A percentile compares a stretch with the other conserved stretches of the same genome.
phyloP scores from a whole-genome alignment of 352 stramenopile species.

The Pythium dissotocum region DNA sequence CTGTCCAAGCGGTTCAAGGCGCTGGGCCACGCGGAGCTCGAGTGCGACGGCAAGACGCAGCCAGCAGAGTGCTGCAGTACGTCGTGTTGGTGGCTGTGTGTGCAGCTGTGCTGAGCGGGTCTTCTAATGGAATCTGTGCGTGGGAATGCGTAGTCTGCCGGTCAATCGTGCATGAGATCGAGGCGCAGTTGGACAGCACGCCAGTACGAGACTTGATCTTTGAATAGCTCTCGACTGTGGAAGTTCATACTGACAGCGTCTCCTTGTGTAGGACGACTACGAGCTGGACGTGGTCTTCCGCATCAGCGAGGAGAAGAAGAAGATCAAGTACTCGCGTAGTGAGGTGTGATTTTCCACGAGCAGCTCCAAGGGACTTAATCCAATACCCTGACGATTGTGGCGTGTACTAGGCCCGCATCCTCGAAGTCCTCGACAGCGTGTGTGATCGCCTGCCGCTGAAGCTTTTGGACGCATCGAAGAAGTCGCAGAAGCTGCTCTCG shows the following conservation, averaged over 20 bases:
- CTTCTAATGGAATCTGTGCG: background rate
- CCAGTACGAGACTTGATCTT: constrained; percentile 25
- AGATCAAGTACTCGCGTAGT: constrained; percentile 81
- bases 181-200: constrained; percentile 79
- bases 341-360: constrained; percentile 36
- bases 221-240: too few relatives aligned
- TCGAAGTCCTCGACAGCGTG: constrained; percentile 81
- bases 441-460: constrained; percentile 55
- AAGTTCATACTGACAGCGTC: background rate
- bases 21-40: constrained; percentile 55
- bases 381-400: background rate
- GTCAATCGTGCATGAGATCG: constrained; percentile 81
- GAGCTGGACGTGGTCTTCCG: constrained; percentile 85
- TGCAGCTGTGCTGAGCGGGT: background rate
- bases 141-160: constrained; percentile 61
- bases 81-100: constrained; percentile 18
- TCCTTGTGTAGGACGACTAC: constrained; percentile 60
- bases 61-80: constrained; percentile 74
- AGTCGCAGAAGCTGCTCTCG: constrained; percentile 59
- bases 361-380: background rate
- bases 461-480: constrained; percentile 39
- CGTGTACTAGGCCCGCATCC: constrained; percentile 57
- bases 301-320: constrained; percentile 88
- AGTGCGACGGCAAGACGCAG: constrained; percentile 57
- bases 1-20: constrained; percentile 79